Conservation (phyloP, 345 rosid genomes). For the Theobroma cacao region DNA sequence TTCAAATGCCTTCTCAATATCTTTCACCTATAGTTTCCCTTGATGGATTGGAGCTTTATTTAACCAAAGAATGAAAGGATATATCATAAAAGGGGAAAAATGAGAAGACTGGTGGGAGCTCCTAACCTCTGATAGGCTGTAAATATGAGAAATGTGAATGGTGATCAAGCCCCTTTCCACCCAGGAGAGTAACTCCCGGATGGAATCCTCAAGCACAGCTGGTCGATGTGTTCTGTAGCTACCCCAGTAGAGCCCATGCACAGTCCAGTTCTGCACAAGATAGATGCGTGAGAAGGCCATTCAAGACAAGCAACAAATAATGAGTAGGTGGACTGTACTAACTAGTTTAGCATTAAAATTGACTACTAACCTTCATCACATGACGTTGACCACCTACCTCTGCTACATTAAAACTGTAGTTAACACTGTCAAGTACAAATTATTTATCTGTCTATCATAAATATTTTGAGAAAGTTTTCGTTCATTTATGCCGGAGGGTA, state of each 20-base stretch:
- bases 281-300: not conserved
- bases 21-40: not conserved
- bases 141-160: constrained; percentile 71
- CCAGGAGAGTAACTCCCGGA: constrained; percentile 81
- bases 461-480: not conserved
- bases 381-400: not conserved
- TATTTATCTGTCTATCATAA: not conserved
- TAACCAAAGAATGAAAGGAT: not conserved
- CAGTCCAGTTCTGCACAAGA: constrained; percentile 88
- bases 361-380: not conserved
- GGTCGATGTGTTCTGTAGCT: constrained; percentile 71
- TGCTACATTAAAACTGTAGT: not conserved
- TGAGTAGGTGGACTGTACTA: not conserved
- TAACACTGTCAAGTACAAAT: not conserved
- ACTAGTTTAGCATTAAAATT: not conserved
- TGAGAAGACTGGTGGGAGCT: constrained; percentile 4
- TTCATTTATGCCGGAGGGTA: not conserved
- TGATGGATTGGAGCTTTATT: not conserved
- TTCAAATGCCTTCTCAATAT: not conserved
- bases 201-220: constrained; percentile 60
- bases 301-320: not conserved
- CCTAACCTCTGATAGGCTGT: constrained; percentile 63
- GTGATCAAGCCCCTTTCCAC: constrained; percentile 60
- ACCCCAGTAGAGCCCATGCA: constrained; percentile 97
- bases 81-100: not conserved